Evolutionary conservation across 2,329 filamentous ascomycete species (phyloP).

Genomic region (Septoria petroselini): DNA sequence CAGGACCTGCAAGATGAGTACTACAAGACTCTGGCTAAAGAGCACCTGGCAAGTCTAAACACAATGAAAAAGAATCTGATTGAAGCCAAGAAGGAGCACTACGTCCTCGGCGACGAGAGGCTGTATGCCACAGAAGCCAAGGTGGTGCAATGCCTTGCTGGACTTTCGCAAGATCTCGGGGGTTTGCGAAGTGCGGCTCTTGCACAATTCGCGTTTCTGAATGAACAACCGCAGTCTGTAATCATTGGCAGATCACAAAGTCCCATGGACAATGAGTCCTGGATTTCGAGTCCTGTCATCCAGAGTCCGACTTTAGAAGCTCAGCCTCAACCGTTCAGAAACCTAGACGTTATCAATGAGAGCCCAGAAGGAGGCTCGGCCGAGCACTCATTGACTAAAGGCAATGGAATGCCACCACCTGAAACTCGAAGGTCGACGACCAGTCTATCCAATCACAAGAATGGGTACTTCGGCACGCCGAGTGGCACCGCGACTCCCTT

Average conservation of each 20-base stretch:
- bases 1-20: slow-evolving; percentile 67
- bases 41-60: slow-evolving; percentile 66
- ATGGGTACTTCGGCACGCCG: slow-evolving; percentile 20
- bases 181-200: slow-evolving; percentile 84
- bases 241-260: slow-evolving; percentile 9
- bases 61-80: slow-evolving; percentile 72
- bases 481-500: slow-evolving; percentile 21
- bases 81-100: slow-evolving; percentile 89
- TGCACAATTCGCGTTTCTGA: slow-evolving; percentile 81
- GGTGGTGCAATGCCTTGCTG: slow-evolving; percentile 79
- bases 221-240: slow-evolving; percentile 49
- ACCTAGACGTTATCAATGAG: slow-evolving; percentile 45
- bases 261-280: slow-evolving; percentile 11
- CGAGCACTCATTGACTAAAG: slow-evolving; percentile 8
- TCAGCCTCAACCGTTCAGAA: slow-evolving; percentile 29
- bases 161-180: slow-evolving; percentile 81
- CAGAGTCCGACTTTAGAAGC: slow-evolving; percentile 11
- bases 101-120: slow-evolving; percentile 71
- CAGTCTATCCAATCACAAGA: slow-evolving; percentile 2
- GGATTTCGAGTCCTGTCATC: slow-evolving; percentile 16
- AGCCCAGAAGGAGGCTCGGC: slow-evolving; percentile 33
- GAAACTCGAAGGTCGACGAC: not conserved
- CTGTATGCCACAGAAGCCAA: slow-evolving; percentile 75
- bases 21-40: slow-evolving; percentile 56
- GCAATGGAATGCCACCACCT: slow-evolving; percentile 7